phyloP scores from a whole-genome alignment of 192 early-diverging fungal species.

The Endogone sp. region DNA sequence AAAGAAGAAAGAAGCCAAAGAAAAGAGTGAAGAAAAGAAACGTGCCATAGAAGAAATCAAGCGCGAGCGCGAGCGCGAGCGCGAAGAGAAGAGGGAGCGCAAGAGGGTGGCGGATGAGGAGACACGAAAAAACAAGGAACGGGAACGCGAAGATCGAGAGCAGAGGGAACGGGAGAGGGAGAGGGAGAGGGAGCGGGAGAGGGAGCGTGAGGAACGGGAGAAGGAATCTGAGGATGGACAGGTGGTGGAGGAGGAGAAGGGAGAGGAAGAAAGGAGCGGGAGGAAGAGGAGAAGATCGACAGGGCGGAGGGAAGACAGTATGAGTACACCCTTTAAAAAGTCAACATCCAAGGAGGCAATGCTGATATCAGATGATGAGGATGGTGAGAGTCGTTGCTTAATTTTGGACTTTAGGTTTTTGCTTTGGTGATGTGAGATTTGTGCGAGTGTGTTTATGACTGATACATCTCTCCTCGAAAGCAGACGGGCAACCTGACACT shows the following conservation, averaged over 20 bases:
- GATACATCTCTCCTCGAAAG: background rate
- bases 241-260: background rate
- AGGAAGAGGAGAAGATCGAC: background rate
- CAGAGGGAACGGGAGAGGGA: background rate
- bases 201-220: background rate
- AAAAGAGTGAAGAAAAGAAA: background rate
- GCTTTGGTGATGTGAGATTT: background rate
- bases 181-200: background rate
- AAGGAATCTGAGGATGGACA: background rate
- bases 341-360: background rate
- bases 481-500: background rate
- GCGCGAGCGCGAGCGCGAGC: background rate
- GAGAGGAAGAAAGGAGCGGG: slow-evolving; percentile 1
- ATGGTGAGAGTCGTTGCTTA: background rate
- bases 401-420: too few relatives aligned
- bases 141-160: background rate
- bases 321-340: background rate
- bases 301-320: background rate
- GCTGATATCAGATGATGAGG: background rate
- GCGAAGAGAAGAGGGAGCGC: background rate
- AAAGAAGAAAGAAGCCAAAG: background rate
- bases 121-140: background rate
- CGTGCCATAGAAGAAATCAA: background rate
- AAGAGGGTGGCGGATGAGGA: background rate
- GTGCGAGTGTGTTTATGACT: background rate